Evolutionary conservation across 805 yeast genomes (phyloP).

Genomic region (Ogataea parapolymorpha): DNA sequence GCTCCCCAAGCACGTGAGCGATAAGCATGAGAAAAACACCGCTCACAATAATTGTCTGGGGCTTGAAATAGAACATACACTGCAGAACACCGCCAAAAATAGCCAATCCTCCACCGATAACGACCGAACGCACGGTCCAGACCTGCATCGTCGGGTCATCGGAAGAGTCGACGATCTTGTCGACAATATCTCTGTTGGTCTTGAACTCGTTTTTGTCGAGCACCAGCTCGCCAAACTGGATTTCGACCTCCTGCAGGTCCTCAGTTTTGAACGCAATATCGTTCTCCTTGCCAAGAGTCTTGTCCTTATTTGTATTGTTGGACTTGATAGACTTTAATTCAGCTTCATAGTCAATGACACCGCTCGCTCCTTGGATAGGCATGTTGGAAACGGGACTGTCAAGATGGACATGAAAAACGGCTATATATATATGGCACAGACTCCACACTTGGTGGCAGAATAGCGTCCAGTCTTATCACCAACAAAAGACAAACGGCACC

Average conservation of each 20-base stretch:
- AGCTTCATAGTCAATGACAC: conserved; percentile 7
- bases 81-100: conserved; percentile 35
- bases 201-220: conserved; percentile 14
- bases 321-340: conserved; percentile 12
- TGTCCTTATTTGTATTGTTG: background rate
- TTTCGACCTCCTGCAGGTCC: conserved; percentile 14
- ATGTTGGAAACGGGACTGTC: conserved; percentile 3
- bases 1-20: conserved; percentile 32
- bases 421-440: conserved; percentile 1
- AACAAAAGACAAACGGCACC: conserved; percentile 9
- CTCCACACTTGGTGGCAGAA: background rate
- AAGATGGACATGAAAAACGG: background rate
- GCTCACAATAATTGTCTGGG: conserved; percentile 33
- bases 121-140: conserved; percentile 38
- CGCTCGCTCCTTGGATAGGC: conserved; percentile 13
- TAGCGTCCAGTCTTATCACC: conserved; percentile 5
- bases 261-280: background rate
- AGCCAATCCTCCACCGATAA: conserved; percentile 33
- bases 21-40: conserved; percentile 34
- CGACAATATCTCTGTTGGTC: conserved; percentile 21
- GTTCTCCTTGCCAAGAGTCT: background rate
- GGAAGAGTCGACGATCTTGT: conserved; percentile 26
- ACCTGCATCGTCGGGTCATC: conserved; percentile 37
- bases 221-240: conserved; percentile 14
- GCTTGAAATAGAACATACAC: conserved; percentile 36